Percentiles rank a stretch among this genome's conserved stretches.
phyloP scores from a whole-genome alignment of 495 filamentous ascomycete genomes.

The Aspergillus homomorphus region DNA sequence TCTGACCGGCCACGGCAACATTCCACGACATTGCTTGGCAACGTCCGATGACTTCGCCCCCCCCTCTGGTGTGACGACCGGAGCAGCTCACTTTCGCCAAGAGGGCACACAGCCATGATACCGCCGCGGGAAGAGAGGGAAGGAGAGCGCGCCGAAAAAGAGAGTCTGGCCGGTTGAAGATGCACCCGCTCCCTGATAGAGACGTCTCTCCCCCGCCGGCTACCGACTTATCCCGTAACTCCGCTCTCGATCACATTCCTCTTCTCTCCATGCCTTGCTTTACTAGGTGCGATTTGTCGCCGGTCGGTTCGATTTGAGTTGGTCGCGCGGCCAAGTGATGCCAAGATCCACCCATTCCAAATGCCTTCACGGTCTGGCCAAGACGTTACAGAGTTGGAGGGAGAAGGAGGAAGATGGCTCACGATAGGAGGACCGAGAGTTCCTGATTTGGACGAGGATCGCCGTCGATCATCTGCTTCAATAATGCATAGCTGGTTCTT shows the following conservation, averaged over 20 bases:
- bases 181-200: background rate
- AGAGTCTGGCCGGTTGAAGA: background rate
- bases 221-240: background rate
- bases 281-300: background rate
- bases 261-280: background rate
- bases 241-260: slow-evolving; percentile 3
- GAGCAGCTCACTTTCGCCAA: background rate
- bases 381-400: background rate
- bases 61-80: slow-evolving; percentile 2
- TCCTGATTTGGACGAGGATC: slow-evolving; percentile 17
- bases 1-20: slow-evolving; percentile 12
- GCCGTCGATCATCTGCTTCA: slow-evolving; percentile 23
- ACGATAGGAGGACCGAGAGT: slow-evolving; percentile 4
- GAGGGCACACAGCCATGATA: background rate
- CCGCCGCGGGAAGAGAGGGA: background rate
- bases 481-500: slow-evolving; percentile 17
- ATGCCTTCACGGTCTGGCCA: background rate
- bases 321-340: slow-evolving; percentile 3
- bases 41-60: slow-evolving; percentile 14
- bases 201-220: no score
- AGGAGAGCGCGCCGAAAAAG: background rate
- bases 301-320: background rate
- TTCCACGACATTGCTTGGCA: slow-evolving; percentile 30
- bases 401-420: background rate
- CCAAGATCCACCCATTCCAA: slow-evolving; percentile 3